Percentiles rank a stretch among this genome's conserved stretches.
Evolutionary conservation across 108 stramenopile genomes (phyloP).

Genomic region (Cyclostephanos tholiformis): DNA sequence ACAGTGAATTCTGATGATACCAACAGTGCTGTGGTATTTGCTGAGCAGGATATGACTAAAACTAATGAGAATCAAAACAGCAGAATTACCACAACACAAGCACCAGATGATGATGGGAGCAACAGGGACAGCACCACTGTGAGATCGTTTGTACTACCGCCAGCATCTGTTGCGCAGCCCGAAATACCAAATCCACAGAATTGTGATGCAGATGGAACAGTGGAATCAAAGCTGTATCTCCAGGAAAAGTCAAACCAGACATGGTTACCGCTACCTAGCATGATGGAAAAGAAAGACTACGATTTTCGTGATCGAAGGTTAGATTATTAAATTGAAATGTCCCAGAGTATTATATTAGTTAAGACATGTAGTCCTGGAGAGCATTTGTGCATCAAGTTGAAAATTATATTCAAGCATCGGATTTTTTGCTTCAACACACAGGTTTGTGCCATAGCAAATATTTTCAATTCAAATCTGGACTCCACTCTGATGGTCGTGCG

Average conservation of each 20-base stretch:
- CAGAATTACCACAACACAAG: background rate
- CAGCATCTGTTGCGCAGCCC: background rate
- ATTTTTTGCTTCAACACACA: background rate
- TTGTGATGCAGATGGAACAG: background rate
- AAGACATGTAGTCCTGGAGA: background rate
- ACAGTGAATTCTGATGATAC: background rate
- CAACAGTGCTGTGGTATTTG: background rate
- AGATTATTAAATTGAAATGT: constrained; percentile 23
- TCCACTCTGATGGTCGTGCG: constrained; percentile 17
- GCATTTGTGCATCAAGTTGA: background rate
- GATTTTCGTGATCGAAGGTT: constrained; percentile 47
- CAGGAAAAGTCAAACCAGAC: constrained; percentile 21
- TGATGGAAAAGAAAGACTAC: constrained; percentile 36
- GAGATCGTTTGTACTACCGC: constrained; percentile 19
- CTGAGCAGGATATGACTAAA: background rate
- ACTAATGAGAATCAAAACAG: background rate
- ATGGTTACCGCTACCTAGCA: constrained; percentile 45
- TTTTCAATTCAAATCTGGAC: constrained; percentile 9
- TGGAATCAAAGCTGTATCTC: constrained; percentile 8
- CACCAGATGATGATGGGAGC: background rate
- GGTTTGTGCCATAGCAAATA: background rate
- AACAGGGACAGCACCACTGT: background rate
- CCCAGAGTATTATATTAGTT: background rate
- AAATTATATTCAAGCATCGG: no score
- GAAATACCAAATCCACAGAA: background rate